Base-by-base conservation (phyloP, 129 eudicot species). In the Pittosporum tobira region DNA sequence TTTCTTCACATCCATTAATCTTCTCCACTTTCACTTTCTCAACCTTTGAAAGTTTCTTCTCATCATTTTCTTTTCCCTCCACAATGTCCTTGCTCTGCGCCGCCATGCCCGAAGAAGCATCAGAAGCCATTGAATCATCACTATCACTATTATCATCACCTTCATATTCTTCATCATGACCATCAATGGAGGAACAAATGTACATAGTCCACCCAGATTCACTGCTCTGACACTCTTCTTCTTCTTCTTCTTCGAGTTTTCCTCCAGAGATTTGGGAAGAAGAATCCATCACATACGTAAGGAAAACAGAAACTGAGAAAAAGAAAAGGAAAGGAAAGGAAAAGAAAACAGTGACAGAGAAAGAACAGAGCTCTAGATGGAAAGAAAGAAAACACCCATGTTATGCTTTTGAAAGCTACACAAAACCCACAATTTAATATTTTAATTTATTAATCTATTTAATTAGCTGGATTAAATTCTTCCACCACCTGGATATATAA, bases 71-170 rank as follows among this genome's bases (percentile, higher is more conserved):
- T n/a, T 64, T 55, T 18, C 37, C 43, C 37, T 60, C 28, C 12
- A 31, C 19, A 22, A 48, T 13, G 45, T 28, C 18, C 16, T 42
- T 15, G 47, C 66, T 42, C 49, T 65, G 47, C 14, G 61, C 62
- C 56, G 78, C 71, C 38, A 87, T 87, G 27, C 84, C 82, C 19
- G 95, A 87, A 61, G 95, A 87, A 26, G 95, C 95, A 82, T 87
- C 95, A 67, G 95, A 87, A 22, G 86, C 78, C 95, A 87, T 87
- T 25, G 95, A 87, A 63, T 82, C 95, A 75, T 82, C 91, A 61
- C 82, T 82, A 21, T 76, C 81, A 36, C 64, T 72, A 65, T 68
- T 34, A 34, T 14, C 72, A 49, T 37, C 58, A 11, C 37, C 67
- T 29, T 48, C 65, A 51, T 16, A 20, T 25, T 15, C 50, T 3